Evolutionary conservation across 2,329 filamentous ascomycete species (phyloP).

Genomic region (Hymenoscyphus occultus): DNA sequence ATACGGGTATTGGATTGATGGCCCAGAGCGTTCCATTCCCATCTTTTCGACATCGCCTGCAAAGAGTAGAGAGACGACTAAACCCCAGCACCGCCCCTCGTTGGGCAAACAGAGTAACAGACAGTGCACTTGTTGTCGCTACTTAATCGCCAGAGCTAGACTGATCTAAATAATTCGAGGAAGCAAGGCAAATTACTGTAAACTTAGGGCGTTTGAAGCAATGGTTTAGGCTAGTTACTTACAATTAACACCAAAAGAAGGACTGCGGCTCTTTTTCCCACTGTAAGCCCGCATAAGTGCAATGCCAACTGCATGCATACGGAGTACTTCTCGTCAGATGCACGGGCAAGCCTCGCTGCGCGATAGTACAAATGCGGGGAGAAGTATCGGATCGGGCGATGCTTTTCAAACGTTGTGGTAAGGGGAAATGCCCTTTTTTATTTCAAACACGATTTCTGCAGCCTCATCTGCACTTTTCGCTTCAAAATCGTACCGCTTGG

Average conservation of each 20-base stretch:
- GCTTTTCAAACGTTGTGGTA: slow-evolving; percentile 42
- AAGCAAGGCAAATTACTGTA: too few relatives aligned
- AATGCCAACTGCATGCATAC: not conserved
- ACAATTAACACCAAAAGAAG: too few relatives aligned
- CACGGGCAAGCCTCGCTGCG: not conserved
- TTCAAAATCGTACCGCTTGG: slow-evolving; percentile 82
- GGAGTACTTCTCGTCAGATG: not conserved
- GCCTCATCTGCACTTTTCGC: slow-evolving; percentile 70
- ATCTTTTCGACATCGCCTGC: not conserved
- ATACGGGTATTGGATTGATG: not conserved
- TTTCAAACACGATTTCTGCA: slow-evolving; percentile 72
- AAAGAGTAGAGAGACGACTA: not conserved
- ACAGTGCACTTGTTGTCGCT: too few relatives aligned
- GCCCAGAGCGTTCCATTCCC: not conserved
- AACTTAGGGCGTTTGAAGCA: too few relatives aligned
- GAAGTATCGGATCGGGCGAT: not conserved
- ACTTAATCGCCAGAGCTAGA: too few relatives aligned
- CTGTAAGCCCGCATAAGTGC: not conserved
- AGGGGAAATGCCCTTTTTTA: slow-evolving; percentile 71
- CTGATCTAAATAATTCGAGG: too few relatives aligned
- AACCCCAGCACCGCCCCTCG: not conserved
- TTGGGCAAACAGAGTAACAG: too few relatives aligned
- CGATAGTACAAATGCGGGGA: not conserved
- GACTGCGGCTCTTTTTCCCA: not conserved
- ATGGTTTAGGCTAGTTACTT: too few relatives aligned